Conservation (phyloP, 768 basidiomycete species). For the Pulveroboletus sp. region DNA sequence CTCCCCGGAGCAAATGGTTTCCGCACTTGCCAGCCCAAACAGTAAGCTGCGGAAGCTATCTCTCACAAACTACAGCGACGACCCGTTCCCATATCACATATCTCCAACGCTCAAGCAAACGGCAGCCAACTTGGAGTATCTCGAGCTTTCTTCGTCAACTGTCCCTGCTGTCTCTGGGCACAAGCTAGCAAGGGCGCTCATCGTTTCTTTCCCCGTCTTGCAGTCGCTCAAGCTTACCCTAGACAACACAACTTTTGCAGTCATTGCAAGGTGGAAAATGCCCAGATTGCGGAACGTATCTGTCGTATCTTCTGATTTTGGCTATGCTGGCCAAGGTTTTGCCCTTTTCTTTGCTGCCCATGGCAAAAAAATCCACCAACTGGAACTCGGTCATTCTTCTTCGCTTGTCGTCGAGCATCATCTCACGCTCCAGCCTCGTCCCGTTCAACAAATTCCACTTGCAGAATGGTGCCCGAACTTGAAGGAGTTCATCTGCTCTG, state of each 20-base stretch:
- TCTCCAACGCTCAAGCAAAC: constrained; percentile 51
- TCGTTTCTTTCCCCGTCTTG: constrained; percentile 56
- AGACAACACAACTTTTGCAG: constrained; percentile 67
- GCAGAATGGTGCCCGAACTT: constrained; percentile 72
- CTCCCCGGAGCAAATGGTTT: constrained; percentile 57
- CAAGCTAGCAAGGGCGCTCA: constrained; percentile 15
- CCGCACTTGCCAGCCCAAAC: constrained; percentile 53
- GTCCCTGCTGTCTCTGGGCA: constrained; percentile 39
- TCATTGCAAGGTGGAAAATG: constrained; percentile 66
- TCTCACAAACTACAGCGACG: constrained; percentile 73
- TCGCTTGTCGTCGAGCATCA: constrained; percentile 68
- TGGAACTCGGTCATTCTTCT: constrained; percentile 72
- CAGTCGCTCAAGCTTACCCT: constrained; percentile 67
- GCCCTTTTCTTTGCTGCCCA: constrained; percentile 64
- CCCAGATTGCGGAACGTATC: constrained; percentile 61
- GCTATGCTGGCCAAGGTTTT: constrained; percentile 66
- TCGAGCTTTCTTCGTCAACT: constrained; percentile 63
- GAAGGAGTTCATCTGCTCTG: constrained; percentile 66
- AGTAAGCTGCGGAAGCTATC: constrained; percentile 55
- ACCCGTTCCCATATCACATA: constrained; percentile 53
- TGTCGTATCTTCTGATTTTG: constrained; percentile 69
- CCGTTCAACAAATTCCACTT: constrained; percentile 42
- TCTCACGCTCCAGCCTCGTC: constrained; percentile 45
- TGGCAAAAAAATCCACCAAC: constrained; percentile 56
- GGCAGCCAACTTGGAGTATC: constrained; percentile 57